Base-by-base conservation (phyloP, 768 basidiomycete species). In the Cystofilobasidium capitatum region DNA sequence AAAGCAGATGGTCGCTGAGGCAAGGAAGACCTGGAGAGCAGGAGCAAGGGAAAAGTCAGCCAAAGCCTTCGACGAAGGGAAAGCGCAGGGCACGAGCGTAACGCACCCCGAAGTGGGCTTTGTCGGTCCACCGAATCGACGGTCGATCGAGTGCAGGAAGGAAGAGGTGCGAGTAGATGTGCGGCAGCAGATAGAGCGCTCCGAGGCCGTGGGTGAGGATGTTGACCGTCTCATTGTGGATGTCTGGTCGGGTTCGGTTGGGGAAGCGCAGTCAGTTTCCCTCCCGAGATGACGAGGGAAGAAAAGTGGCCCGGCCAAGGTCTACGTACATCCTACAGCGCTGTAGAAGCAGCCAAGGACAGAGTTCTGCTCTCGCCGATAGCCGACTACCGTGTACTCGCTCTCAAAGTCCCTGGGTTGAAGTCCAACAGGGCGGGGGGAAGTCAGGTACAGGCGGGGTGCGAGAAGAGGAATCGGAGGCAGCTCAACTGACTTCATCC, bases 181-280 rank as follows among this genome's bases (percentile, higher is more conserved):
- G 80, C 54, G 78, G 78, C 29, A 80, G 76, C 66, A 81, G 81
- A 71, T 85, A 83, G 6, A 83, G 73, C 37, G 86, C 84, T 33
- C 85, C 88, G 79, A 84, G 82, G 10, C 91, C 79, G 74, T 92
- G 91, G 68, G 82, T 87, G 76, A 90, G 87, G 55, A 92, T 89
- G 77, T 93, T 93, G 65, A 92, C 89, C 88, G 73, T 67, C 39
- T 67, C 66, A 42, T 62, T 62, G 35, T 67, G 66, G 1, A 67
- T 24, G 35, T 67, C n/a, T n/a, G n/a, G n/a, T n/a, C n/a, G n/a
- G n/a, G n/a, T n/a, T n/a, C n/a, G n/a, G n/a, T n/a, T n/a, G n/a
- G n/a, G n/a, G n/a, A n/a, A n/a, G n/a, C n/a, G n/a, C n/a, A n/a
- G n/a, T n/a, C n/a, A n/a, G n/a, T n/a, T n/a, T n/a, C n/a, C n/a